A percentile compares a stretch with the other conserved stretches of the same genome.
These are phyloP conservation scores for Dendrocalamus latiflorus DNA, from an alignment of 202 grass and related monocot species.

Conservation along the genomic window DNA sequence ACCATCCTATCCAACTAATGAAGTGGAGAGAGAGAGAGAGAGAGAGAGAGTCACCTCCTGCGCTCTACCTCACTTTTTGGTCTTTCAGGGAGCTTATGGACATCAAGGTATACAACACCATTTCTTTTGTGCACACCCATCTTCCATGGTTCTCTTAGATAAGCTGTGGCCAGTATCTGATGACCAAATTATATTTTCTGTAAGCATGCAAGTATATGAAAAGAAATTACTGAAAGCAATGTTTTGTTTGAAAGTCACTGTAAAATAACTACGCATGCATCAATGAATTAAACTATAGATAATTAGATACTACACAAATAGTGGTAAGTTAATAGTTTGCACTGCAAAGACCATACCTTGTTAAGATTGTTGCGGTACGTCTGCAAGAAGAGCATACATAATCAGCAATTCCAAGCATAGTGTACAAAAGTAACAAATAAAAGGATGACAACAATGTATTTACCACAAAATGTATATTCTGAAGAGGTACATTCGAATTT, in stretches of 20 bases:
- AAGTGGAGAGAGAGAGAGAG: neutral
- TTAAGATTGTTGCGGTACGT: constrained; percentile 98
- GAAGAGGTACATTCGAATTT: constrained; percentile 61
- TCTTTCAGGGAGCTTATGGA: constrained; percentile 93
- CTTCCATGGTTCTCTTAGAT: constrained; percentile 97
- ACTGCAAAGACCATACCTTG: constrained; percentile 61
- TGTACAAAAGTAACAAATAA: constrained; percentile 14
- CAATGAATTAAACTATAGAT: neutral
- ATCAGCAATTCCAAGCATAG: constrained; percentile 31
- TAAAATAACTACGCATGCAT: neutral
- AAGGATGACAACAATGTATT: constrained; percentile 13
- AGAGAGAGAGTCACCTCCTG: constrained; percentile 47
- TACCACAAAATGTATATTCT: constrained; percentile 99
- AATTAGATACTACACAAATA: neutral
- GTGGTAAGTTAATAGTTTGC: neutral
- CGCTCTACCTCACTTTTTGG: constrained; percentile 65
- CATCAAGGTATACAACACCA: constrained; percentile 95
- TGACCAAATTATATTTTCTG: constrained; percentile 10
- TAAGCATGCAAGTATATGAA: constrained; percentile 27
- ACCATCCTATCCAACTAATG: neutral
- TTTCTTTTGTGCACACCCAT: constrained; percentile 96
- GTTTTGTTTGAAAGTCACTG: neutral
- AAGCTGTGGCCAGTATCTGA: constrained; percentile 92
- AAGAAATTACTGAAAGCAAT: neutral
- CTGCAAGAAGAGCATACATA: constrained; percentile 59